Conservation (phyloP, 495 filamentous ascomycete species). For the Symbiotaphrina buchneri region DNA sequence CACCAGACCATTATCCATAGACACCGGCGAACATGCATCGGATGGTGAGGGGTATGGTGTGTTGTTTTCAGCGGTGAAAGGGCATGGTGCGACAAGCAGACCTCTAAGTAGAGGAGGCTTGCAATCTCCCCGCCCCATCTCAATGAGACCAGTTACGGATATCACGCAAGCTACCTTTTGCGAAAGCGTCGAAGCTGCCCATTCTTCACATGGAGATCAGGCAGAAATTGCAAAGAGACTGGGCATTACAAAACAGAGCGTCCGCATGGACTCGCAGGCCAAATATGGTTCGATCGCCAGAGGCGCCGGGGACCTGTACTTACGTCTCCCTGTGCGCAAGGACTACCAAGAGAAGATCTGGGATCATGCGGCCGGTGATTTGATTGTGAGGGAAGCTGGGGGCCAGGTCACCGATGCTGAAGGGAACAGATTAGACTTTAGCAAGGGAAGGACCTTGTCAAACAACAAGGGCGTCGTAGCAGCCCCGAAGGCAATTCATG, state of each 20-base stretch:
- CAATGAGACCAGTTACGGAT: slow-evolving; percentile 53
- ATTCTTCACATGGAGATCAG: slow-evolving; percentile 74
- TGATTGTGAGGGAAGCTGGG: slow-evolving; percentile 87
- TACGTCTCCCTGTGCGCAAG: slow-evolving; percentile 61
- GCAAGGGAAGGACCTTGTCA: slow-evolving; percentile 62
- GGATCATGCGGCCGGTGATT: slow-evolving; percentile 93
- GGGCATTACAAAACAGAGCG: slow-evolving; percentile 64
- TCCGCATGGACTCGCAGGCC: slow-evolving; percentile 90
- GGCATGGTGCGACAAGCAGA: slow-evolving; percentile 56
- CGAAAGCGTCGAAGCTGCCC: slow-evolving; percentile 80
- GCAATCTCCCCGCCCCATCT: slow-evolving; percentile 35
- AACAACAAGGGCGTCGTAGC: slow-evolving; percentile 88
- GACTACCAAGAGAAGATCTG: slow-evolving; percentile 98
- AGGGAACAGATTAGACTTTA: slow-evolving; percentile 65
- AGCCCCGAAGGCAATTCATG: slow-evolving; percentile 52
- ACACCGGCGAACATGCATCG: slow-evolving; percentile 42
- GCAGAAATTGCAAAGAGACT: slow-evolving; percentile 63
- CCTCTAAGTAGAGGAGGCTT: slow-evolving; percentile 38
- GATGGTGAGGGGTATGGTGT: slow-evolving; percentile 53
- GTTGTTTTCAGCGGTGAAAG: slow-evolving; percentile 57
- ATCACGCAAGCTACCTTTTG: slow-evolving; percentile 72
- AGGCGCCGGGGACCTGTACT: slow-evolving; percentile 84
- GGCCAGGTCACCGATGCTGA: slow-evolving; percentile 74
- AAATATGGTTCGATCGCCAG: slow-evolving; percentile 95
- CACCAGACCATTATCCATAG: slow-evolving; percentile 35